phyloP scores from a whole-genome alignment of 1,139 yeast genomes.

The Sugiyamaella neomexicana region DNA sequence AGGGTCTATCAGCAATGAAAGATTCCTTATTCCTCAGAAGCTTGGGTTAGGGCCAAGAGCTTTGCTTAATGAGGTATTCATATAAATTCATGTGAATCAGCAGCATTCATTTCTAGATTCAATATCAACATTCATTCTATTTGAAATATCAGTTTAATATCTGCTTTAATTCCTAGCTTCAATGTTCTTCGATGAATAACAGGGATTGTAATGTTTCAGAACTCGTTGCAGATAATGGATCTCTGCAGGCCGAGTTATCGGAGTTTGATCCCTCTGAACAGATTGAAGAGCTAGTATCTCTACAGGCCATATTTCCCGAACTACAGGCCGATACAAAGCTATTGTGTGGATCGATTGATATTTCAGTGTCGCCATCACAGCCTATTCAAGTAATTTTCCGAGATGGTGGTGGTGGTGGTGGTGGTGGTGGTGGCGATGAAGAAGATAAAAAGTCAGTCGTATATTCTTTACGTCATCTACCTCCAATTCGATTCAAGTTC shows the following conservation, averaged over 20 bases:
- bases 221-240: background rate
- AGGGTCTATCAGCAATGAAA: too few relatives aligned
- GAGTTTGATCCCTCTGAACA: conserved; percentile 5
- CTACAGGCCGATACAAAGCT: background rate
- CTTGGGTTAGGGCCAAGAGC: too few relatives aligned
- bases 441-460: conserved; percentile 15
- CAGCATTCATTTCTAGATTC: background rate
- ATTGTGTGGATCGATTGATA: conserved; percentile 5
- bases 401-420: too few relatives aligned
- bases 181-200: background rate
- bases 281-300: conserved; percentile 12
- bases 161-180: background rate
- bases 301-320: conserved; percentile 17
- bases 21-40: too few relatives aligned
- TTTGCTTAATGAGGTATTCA: too few relatives aligned
- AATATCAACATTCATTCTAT: background rate
- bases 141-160: too few relatives aligned
- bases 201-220: background rate
- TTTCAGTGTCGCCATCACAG: conserved; percentile 8
- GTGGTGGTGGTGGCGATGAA: too few relatives aligned
- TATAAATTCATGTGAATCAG: too few relatives aligned
- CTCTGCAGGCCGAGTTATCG: background rate
- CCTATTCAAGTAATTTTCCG: conserved; percentile 9
- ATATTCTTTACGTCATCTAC: conserved; percentile 29
- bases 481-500: conserved; percentile 29